Base-by-base conservation (phyloP, 1,139 yeast species). In the Diutina sp. region DNA sequence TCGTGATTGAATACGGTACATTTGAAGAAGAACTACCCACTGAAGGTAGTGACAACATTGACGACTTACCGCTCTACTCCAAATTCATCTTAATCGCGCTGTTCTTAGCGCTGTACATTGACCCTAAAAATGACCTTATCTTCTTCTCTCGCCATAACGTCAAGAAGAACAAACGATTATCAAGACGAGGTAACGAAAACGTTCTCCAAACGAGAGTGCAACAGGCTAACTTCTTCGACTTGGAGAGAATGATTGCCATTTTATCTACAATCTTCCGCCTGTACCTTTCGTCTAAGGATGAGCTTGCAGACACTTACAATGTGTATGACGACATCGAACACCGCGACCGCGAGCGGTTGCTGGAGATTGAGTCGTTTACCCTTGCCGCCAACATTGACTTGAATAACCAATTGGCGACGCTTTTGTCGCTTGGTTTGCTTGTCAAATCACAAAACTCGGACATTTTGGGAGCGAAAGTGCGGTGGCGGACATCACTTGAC, bases 191-290 rank as follows among this genome's bases (percentile, higher is more conserved):
- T 57, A 72, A 84, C 21, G 84, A 80, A 58, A 71, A 81, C 4
- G 51, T 47, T 16, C 29, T 47, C 9, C n/a, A 30, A 6, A 47
- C 28, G n/a, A 71, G 84, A 35, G 68, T 84, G 29, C 72, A 84
- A 44, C 80, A 84, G 11, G 84, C 90, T 0, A 79, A 80, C 30
- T 73, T 78, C 54, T 86, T 85, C 64, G 90, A 85, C 57, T 69
- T 85, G 57, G 93, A 86, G 64, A 72, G 93, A 57, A 69, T 85
- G 69, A 68, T 84, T 61, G 90, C 91, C 1, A 85, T 86, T 41
- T 67, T 84, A 46, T 80, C 83, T 38, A 82, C 87, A 1, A 77
- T 86, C 12, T 79, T 79, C 61, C 61, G 79, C 58, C 73, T 70
- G 51, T 73, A 73, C 58, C 67, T 79, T 0, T 63, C 66, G 16